phyloP scores from a whole-genome alignment of 1,284 basidiomycete genomes.

The Ganoderma boninense region DNA sequence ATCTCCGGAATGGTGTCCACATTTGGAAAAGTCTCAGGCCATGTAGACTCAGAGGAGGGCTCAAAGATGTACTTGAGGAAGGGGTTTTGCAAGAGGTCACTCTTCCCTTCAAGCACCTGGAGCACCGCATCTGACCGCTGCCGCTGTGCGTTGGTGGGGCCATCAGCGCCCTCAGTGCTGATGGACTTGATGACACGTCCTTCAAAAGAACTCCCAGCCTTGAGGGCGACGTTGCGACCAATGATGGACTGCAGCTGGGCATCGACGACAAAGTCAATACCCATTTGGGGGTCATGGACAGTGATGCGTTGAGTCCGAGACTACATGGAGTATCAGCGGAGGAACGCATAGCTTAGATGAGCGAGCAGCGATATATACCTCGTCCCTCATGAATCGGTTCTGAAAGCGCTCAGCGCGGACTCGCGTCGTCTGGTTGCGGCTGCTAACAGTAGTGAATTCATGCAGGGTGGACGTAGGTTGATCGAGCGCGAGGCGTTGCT shows the following conservation, averaged over 20 bases:
- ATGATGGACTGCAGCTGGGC: conserved; percentile 40
- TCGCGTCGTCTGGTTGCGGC: conserved; percentile 37
- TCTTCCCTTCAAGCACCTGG: conserved; percentile 56
- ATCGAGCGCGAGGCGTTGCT: conserved; percentile 54
- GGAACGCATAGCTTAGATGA: neutral
- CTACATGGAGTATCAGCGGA: neutral
- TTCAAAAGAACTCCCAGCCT: conserved; percentile 32
- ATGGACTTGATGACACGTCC: conserved; percentile 37
- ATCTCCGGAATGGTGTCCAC: conserved; percentile 29
- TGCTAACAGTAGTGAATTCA: conserved; percentile 43
- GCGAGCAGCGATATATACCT: neutral
- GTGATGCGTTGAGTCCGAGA: conserved; percentile 17
- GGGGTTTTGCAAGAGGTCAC: conserved; percentile 53
- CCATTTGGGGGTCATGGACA: conserved; percentile 25
- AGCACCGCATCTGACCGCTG: conserved; percentile 54
- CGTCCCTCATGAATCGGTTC: conserved; percentile 46
- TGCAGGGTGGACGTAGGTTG: conserved; percentile 54
- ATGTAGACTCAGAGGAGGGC: conserved; percentile 32
- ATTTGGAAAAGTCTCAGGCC: conserved; percentile 38
- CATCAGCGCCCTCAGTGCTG: conserved; percentile 56
- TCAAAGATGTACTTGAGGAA: conserved; percentile 62
- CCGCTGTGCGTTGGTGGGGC: conserved; percentile 60
- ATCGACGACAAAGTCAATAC: conserved; percentile 32
- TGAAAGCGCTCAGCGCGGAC: conserved; percentile 51
- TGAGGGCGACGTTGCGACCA: conserved; percentile 37